Percentiles rank a stretch among this genome's conserved stretches.
phyloP scores from a whole-genome alignment of 768 basidiomycete species.

The Crassisporium funariophilum region DNA sequence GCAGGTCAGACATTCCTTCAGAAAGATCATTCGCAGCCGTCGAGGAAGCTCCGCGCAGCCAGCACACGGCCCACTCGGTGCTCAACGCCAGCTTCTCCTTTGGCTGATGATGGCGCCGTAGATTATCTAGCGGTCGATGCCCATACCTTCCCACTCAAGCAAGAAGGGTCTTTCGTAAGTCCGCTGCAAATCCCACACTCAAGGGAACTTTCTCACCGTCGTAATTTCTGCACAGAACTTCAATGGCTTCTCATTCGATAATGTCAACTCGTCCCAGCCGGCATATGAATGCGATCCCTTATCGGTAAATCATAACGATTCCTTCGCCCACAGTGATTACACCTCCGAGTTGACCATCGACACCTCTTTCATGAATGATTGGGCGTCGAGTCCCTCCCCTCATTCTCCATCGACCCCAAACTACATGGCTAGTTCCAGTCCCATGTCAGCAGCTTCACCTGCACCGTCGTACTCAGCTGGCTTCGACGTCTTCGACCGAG shows the following conservation, averaged over 20 bases:
- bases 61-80: conserved; percentile 41
- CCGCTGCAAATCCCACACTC: conserved; percentile 3
- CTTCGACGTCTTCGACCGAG: conserved; percentile 34
- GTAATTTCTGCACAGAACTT: conserved; percentile 37
- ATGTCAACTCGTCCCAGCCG: conserved; percentile 31
- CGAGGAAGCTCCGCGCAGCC: conserved; percentile 32
- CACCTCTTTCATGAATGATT: conserved; percentile 42
- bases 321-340: conserved; percentile 16
- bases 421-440: conserved; percentile 27
- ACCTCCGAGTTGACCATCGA: conserved; percentile 38
- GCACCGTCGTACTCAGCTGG: conserved; percentile 27
- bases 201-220: conserved; percentile 1
- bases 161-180: conserved; percentile 55
- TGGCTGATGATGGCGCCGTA: too few species aligned
- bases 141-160: conserved; percentile 34
- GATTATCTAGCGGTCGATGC: conserved; percentile 24
- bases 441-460: conserved; percentile 23
- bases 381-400: conserved; percentile 48
- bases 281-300: conserved; percentile 33
- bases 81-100: conserved; percentile 25
- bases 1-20: conserved; percentile 36
- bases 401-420: conserved; percentile 45
- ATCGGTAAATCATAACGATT: conserved; percentile 20
- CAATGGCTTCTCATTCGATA: conserved; percentile 48
- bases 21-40: conserved; percentile 18